phyloP scores from a whole-genome alignment of 2,329 filamentous ascomycete genomes.

The Penicillium janthinellum region DNA sequence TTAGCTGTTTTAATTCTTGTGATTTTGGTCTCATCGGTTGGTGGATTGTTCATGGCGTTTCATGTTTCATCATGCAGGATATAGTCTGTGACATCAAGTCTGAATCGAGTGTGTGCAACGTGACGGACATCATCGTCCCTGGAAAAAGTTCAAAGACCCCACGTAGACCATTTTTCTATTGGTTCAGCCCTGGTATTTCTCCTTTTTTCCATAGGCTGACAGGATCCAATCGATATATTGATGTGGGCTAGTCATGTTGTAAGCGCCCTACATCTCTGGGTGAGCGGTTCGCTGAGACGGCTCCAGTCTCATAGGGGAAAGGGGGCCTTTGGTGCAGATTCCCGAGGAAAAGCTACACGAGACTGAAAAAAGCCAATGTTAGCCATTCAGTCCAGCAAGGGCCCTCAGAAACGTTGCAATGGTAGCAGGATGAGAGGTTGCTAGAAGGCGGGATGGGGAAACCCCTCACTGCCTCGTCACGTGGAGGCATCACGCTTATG shows the following conservation, averaged over 20 bases:
- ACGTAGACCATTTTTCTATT: constrained; percentile 26
- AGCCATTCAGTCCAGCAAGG: constrained; percentile 9
- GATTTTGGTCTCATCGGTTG: constrained; percentile 15
- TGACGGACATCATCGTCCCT: constrained; percentile 17
- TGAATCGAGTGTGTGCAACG: constrained; percentile 31
- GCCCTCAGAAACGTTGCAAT: background rate
- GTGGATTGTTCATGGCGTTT: constrained; percentile 25
- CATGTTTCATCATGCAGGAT: constrained; percentile 31
- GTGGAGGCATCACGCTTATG: constrained; percentile 15
- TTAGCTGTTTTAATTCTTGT: constrained; percentile 24
- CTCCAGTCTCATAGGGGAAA: constrained; percentile 21
- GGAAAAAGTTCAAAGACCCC: constrained; percentile 22
- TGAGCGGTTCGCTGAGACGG: constrained; percentile 36
- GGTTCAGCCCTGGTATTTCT: constrained; percentile 18
- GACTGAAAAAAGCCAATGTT: background rate
- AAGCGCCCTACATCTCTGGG: constrained; percentile 36
- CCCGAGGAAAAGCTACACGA: constrained; percentile 8
- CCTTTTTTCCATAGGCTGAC: constrained; percentile 21
- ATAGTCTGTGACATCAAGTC: constrained; percentile 31
- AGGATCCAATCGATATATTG: constrained; percentile 30
- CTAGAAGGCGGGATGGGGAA: constrained; percentile 13
- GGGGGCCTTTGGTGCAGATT: constrained; percentile 10
- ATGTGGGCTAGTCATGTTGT: constrained; percentile 33
- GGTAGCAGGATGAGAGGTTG: constrained; percentile 7
- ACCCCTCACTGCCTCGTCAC: constrained; percentile 24